Base-by-base conservation (phyloP, 257 asterid genomes). In the Petrea volubilis region DNA sequence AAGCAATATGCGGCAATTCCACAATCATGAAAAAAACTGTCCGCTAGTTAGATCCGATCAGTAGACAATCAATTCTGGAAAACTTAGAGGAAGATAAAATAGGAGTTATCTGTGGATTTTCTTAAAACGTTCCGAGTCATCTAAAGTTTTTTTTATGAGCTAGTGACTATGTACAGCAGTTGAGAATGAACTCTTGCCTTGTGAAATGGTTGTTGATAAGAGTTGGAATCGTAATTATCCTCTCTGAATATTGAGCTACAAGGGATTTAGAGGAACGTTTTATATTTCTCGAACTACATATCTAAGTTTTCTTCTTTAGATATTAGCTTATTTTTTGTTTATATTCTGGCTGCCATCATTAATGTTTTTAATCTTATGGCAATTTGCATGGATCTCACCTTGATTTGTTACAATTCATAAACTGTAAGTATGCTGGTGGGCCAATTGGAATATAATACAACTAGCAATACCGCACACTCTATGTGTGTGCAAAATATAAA, bases 41-140 rank as follows among this genome's bases (percentile, higher is more conserved):
- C 25, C 9, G 1, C 6, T 21, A 41, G 62, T 60, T 28, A 50
- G 17, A 28, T 43, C 38, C 36, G 7, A 25, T 34, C 15, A 41
- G 11, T 55, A 31, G 56, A n/a, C 53, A n/a, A 14, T 46, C 28
- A 40, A 27, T 57, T 36, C 4, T 58, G 70, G 31, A 0, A 40
- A 17, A 33, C 9, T 65, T 3, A 31, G 38, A 31, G 3, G 38
- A 2, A 47, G 60, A 29, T 27, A 24, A 51, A 41, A 10, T 44
- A 29, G 44, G 53, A 15, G 61, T 1, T 11, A 33, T 62, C 31
- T 70, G 47, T 52, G n/a, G 36, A 50, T 70, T 55, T 70, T n/a
- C 66, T 31, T 70, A 60, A 53, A 62, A 28, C 46, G n/a, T n/a
- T 47, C 12, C 1, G 52, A 29, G 46, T 69, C 44, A 23, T 23